These are phyloP conservation scores for Diaporthe ampelina DNA, from an alignment of 2,329 filamentous ascomycete species.

Conservation along the genomic window DNA sequence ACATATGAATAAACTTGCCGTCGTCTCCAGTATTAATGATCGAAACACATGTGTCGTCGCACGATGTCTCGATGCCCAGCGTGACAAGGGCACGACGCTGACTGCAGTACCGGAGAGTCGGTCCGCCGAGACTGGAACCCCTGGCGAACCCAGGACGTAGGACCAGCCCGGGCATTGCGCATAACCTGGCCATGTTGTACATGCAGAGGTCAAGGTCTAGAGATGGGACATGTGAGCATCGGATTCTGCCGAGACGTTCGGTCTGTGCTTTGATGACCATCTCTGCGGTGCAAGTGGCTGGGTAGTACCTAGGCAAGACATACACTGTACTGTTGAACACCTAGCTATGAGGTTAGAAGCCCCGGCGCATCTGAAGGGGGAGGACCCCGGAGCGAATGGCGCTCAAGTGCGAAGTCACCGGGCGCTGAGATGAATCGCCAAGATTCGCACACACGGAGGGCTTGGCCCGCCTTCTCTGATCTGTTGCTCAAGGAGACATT, in stretches of 20 bases:
- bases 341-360: not conserved
- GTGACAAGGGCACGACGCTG: constrained; percentile 49
- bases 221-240: not conserved
- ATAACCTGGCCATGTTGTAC: constrained; percentile 29
- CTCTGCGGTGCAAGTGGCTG: not conserved
- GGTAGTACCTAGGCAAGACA: not conserved
- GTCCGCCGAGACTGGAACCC: not conserved
- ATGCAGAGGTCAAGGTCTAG: not conserved
- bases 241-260: too few species aligned
- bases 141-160: not conserved
- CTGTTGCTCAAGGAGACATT: not conserved
- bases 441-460: not conserved
- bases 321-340: not conserved
- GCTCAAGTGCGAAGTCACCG: not conserved
- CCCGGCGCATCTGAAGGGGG: not conserved
- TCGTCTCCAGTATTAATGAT: constrained; percentile 72
- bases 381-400: not conserved
- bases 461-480: constrained; percentile 1
- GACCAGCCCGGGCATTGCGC: constrained; percentile 3
- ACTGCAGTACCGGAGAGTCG: not conserved
- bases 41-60: constrained; percentile 94
- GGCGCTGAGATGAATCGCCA: not conserved
- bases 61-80: constrained; percentile 86
- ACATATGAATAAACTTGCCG: constrained; percentile 63
- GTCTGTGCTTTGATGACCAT: too few species aligned